Base-by-base conservation (phyloP, 78 protist species). In the Emiliania huxleyi region DNA sequence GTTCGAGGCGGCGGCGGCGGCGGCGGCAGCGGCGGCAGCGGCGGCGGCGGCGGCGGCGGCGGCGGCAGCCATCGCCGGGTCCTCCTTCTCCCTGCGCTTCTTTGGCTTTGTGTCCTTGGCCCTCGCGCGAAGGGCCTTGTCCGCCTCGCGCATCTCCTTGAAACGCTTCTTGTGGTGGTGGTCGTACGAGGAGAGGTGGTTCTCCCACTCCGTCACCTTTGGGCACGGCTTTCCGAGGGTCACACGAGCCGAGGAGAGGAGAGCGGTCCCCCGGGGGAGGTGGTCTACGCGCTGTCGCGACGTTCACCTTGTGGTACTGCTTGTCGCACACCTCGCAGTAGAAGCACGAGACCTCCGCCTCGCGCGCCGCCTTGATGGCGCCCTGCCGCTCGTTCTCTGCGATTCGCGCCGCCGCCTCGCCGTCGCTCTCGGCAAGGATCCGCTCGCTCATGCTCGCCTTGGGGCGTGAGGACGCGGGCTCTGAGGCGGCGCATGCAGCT, bases 111-210 rank as follows among this genome's bases (percentile, higher is more conserved):
- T n/a, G n/a, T n/a, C n/a, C n/a, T n/a, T n/a, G n/a, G n/a, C n/a
- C n/a, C n/a, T n/a, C n/a, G n/a, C n/a, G n/a, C n/a, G n/a, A n/a
- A n/a, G n/a, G n/a, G 43, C 19, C 83, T 18, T n/a, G 25, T 73
- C 83, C 44, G 44, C 83, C 83, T n/a, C 83, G 22, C 83, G 12
- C 62, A 48, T 69, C 75, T 91, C 95, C 46, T 21, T 43, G 75
- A 93, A 91, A 2, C 95, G 90, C 90, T 94, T 94, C 42, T 91
- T 94, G 94, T 94, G 96, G 91, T 94, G 94, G 94, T 94, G 96
- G 93, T 94, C 96, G 88, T 94, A 94, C 26, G 93, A 90, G 35
- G 83, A 81, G 35, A 94, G 71, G 90, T 94, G 96, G 48, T 48
- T 79, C 43, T 89, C 89, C 4, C 0, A 89, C 40, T 87, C 90